Base-by-base conservation (phyloP, 139 green algal genomes). In the Chlamydomonas urium region DNA sequence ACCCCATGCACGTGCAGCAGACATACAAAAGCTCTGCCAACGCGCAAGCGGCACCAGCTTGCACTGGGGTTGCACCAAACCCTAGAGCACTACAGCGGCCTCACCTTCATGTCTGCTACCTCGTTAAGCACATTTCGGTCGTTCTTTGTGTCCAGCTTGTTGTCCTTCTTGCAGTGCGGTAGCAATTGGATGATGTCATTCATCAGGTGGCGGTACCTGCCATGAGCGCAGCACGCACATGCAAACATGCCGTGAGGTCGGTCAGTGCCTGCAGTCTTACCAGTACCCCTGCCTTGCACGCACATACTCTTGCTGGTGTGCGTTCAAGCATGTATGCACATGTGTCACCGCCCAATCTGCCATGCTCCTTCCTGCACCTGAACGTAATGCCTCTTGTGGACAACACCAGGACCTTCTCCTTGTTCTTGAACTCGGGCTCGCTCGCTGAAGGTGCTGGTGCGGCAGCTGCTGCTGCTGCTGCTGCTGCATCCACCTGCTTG, bases 71-170 rank as follows among this genome's bases (percentile, higher is more conserved):
- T 53, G 42, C 42, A 17, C 42, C 42, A 53, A 53, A 53, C 42
- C 42, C 56, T 65, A 34, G 8, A 65, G 19, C 26, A 8, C 14
- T 65, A 21, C 45, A 26, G 10, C 10, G 56, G 21, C 0, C 45
- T 33, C 48, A 88, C 86, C 80, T 97, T 95, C 72, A 98, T 76
- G 71, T 99, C 94, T 48, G 94, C 93, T 2, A 96, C 87, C 76
- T 99, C 96, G 59, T 98, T 98, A 72, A 98, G 85, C 3, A 95
- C 83, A 5, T 74, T 76, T 17, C 87, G 81, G 65, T 96, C 88
- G 33, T 75, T 87, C 79, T 99, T 99, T 42, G 88, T 96, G 78
- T 99, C 96, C 28, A 99, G 81, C 80, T 99, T 99, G 29, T 82
- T 69, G 71, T 99, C 96, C 38, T 92, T 93, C 75, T 99, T 99